These are phyloP conservation scores for Lipomyces starkeyi DNA, from an alignment of 805 yeast species.

Conservation along the genomic window DNA sequence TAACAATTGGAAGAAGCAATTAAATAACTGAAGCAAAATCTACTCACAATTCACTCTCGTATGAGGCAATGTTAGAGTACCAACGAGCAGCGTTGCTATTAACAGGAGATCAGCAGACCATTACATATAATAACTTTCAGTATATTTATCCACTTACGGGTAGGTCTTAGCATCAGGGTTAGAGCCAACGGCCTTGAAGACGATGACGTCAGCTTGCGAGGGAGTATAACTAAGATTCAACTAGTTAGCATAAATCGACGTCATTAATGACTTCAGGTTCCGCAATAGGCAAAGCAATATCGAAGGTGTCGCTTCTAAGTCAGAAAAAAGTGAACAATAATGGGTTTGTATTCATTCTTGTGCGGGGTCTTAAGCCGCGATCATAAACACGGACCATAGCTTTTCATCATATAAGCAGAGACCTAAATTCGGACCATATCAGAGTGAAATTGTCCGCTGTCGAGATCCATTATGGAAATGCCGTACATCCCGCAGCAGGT, in stretches of 20 bases:
- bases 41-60: conserved; percentile 79
- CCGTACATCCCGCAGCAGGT: neutral
- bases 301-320: neutral
- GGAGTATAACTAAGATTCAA: conserved; percentile 68
- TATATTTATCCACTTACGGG: conserved; percentile 55
- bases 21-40: conserved; percentile 50
- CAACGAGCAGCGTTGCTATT: conserved; percentile 83
- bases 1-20: neutral
- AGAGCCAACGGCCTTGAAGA: conserved; percentile 80
- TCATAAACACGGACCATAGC: conserved; percentile 96
- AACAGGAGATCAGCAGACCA: neutral
- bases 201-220: conserved; percentile 93
- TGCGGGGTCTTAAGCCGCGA: conserved; percentile 93
- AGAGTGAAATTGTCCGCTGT: neutral
- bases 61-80: conserved; percentile 97
- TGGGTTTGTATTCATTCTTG: conserved; percentile 76
- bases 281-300: conserved; percentile 4
- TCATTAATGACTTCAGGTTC: neutral
- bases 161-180: conserved; percentile 64
- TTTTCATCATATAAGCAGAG: conserved; percentile 53
- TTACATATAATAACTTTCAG: neutral
- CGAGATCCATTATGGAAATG: neutral
- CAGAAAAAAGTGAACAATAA: conserved; percentile 53
- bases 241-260: neutral
- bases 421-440: neutral